These are phyloP conservation scores for Trichosporon asahii DNA, from an alignment of 1,284 basidiomycete species.

Conservation along the genomic window DNA sequence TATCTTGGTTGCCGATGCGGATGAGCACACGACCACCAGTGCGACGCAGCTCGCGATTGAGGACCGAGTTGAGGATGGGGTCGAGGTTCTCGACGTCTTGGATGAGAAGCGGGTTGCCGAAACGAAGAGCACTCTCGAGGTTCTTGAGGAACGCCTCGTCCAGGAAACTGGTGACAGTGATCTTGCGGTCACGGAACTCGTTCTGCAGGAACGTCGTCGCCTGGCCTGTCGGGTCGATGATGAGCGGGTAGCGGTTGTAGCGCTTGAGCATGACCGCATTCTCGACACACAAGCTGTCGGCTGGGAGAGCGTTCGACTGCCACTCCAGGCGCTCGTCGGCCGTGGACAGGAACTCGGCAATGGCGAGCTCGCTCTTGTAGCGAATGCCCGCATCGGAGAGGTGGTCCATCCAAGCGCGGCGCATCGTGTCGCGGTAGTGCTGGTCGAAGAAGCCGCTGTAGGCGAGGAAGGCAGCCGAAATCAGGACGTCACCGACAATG, in stretches of 20 bases:
- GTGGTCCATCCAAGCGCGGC: conserved; percentile 90
- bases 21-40: conserved; percentile 97
- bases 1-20: conserved; percentile 96
- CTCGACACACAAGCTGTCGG: conserved; percentile 92
- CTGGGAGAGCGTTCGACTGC: conserved; percentile 91
- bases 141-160: conserved; percentile 99
- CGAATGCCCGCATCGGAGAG: conserved; percentile 84
- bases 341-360: conserved; percentile 94
- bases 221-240: conserved; percentile 99
- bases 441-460: conserved; percentile 99
- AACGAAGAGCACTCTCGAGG: conserved; percentile 95
- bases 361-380: conserved; percentile 86
- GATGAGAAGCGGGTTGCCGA: conserved; percentile 94
- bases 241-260: conserved; percentile 95
- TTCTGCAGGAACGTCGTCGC: conserved; percentile 91
- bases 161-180: conserved; percentile 96
- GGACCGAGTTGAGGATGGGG: conserved; percentile 94
- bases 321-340: conserved; percentile 94
- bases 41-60: conserved; percentile 93
- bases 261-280: conserved; percentile 99
- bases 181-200: conserved; percentile 93
- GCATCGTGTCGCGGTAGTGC: conserved; percentile 94
- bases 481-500: conserved; percentile 92
- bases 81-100: conserved; percentile 98
- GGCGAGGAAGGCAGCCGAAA: conserved; percentile 94